Evolutionary conservation across 176 grass and related monocot genomes (phyloP), one percentile per base, ranked within the genome.

Genomic region (Pontederia paniculata): DNA sequence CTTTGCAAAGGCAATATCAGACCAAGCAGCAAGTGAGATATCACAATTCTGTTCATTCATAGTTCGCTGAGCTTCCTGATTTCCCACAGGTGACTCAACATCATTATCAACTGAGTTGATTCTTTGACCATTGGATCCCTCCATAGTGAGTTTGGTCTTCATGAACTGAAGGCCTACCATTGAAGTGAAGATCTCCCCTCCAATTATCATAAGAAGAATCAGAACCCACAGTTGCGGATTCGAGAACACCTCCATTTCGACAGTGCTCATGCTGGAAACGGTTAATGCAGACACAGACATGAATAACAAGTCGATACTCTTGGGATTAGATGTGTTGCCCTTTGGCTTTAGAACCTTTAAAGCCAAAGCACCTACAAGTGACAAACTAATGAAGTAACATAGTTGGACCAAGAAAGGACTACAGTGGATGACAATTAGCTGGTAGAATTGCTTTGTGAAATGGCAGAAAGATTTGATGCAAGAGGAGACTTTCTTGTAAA

Each of bases 241-340:
- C 44, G 79, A 82, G 52, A 93, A 93, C 49, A 69, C 71, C 75
- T 93, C 82, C 69, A 93, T 93, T 93, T 93, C 82, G 59, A 86
- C 70, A 48, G 82, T 80, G 22, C 37, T 23, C 82, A 93, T 93
- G 65, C 88, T 83, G 48, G 88, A 93, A 55, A 91, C 82, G 53
- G 82, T 86, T 55, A 77, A 64, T 68, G 82, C 68, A 19, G 88
- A 91, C 17, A 82, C 69, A 43, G 75, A 79, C 20, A 70, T 80
- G 54, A 91, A 91, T 41, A 80, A 65, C 18, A 91, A 52, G 43
- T 91, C 82, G 47, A 86, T 57, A 21, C 74, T 47, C 57, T 28
- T 74, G 4, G 54, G 50, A 54, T 25, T 53, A 18, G 66, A 42
- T 18, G 18, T 37, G 51, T 55, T 59, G 10, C 70, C 67, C 70